Conservation (phyloP, 2,329 filamentous ascomycete species). For the Paradendryphiella salina region DNA sequence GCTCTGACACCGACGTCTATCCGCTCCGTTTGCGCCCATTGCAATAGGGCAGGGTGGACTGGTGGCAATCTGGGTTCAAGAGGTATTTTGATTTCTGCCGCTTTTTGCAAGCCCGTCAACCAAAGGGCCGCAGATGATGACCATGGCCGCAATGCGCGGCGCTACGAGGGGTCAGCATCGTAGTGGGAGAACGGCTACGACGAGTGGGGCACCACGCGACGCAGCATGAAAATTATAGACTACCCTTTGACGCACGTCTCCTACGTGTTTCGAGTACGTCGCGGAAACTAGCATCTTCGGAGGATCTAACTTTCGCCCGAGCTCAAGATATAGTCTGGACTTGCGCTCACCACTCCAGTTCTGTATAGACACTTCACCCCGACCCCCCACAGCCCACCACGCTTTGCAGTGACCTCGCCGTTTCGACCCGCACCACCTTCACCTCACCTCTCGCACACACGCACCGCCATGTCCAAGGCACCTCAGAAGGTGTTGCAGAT, state of each 20-base stretch:
- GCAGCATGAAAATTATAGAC: slow-evolving; percentile 33
- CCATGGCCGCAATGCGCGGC: slow-evolving; percentile 10
- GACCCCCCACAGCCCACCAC: slow-evolving; percentile 4
- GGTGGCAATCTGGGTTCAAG: slow-evolving; percentile 22
- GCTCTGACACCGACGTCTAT: slow-evolving; percentile 25
- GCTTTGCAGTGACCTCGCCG: slow-evolving; percentile 1
- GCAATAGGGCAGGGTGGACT: slow-evolving; percentile 11
- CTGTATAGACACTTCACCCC: slow-evolving; percentile 10
- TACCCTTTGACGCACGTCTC: slow-evolving; percentile 19
- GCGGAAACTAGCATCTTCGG: slow-evolving; percentile 18
- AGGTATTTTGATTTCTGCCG: slow-evolving; percentile 34
- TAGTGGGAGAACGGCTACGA: slow-evolving; percentile 1
- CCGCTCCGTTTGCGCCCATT: slow-evolving; percentile 22
- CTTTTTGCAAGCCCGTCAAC: slow-evolving; percentile 4
- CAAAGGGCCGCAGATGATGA: not conserved
- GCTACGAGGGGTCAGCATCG: slow-evolving; percentile 19
- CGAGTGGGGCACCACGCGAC: slow-evolving; percentile 37
- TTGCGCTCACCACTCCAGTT: slow-evolving; percentile 22
- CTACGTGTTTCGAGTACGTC: slow-evolving; percentile 15
- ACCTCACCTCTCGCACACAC: slow-evolving; percentile 4
- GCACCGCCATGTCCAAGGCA: slow-evolving; percentile 52
- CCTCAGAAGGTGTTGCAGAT: slow-evolving; percentile 62
- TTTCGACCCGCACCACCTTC: slow-evolving; percentile 1
- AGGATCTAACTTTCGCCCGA: slow-evolving; percentile 9
- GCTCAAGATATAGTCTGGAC: slow-evolving; percentile 16